A percentile compares a stretch with the other conserved stretches of the same genome.
These are phyloP conservation scores for Hypocrella siamensis DNA, from an alignment of 2,329 filamentous ascomycete genomes.

Conservation along the genomic window DNA sequence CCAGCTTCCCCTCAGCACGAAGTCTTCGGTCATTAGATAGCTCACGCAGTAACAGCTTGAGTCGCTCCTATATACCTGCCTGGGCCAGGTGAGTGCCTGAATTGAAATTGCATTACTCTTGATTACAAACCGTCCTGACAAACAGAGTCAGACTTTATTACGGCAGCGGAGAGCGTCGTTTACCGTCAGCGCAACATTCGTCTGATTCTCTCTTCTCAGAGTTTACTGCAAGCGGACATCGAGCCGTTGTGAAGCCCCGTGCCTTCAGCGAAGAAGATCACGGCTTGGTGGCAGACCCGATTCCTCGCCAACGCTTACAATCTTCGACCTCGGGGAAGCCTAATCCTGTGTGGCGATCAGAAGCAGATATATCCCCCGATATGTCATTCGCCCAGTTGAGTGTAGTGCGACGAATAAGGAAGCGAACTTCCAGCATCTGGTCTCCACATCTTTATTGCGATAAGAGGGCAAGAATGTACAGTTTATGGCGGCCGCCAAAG, in stretches of 20 bases:
- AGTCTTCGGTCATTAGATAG: constrained; percentile 36
- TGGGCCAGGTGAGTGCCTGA: constrained; percentile 32
- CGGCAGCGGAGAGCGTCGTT: constrained; percentile 44
- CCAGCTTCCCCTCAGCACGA: constrained; percentile 31
- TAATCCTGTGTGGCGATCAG: background rate
- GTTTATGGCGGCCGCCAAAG: constrained; percentile 60
- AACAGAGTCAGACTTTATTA: constrained; percentile 46
- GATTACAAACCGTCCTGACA: background rate
- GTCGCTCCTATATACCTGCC: constrained; percentile 27
- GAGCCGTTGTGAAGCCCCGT: constrained; percentile 27
- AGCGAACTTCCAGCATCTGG: constrained; percentile 49
- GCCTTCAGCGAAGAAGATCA: constrained; percentile 30
- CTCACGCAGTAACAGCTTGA: constrained; percentile 30
- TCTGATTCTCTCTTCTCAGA: constrained; percentile 31
- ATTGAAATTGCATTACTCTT: background rate
- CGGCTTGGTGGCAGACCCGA: constrained; percentile 8
- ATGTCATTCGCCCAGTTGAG: constrained; percentile 20
- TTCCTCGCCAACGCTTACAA: constrained; percentile 28
- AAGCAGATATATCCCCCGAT: background rate
- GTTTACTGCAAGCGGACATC: constrained; percentile 28
- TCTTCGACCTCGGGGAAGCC: constrained; percentile 4
- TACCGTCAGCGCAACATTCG: constrained; percentile 26
- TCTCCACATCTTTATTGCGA: constrained; percentile 58
- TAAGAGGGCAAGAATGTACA: constrained; percentile 39
- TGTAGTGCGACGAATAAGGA: constrained; percentile 17